phyloP scores from a whole-genome alignment of 73 alveolate genomes.

The Tetrahymena malaccensis region DNA sequence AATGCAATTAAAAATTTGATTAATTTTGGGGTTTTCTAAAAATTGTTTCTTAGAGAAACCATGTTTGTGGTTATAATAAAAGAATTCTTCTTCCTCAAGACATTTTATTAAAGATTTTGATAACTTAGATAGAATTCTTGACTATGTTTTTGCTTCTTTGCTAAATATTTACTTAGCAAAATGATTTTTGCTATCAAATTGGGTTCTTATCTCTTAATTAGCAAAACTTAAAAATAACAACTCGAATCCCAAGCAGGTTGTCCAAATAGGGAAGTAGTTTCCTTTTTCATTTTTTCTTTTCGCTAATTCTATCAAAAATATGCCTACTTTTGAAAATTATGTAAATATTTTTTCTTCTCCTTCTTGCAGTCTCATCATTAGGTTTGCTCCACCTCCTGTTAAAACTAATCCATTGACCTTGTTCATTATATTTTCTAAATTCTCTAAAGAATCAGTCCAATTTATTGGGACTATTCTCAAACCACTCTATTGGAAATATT shows the following conservation, averaged over 20 bases:
- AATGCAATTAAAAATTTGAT: background rate
- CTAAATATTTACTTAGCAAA: background rate
- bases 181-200: background rate
- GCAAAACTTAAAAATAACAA: background rate
- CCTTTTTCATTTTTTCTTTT: conserved; percentile 12
- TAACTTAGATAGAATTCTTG: background rate
- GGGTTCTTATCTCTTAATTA: background rate
- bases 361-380: background rate
- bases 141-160: background rate
- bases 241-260: conserved; percentile 37
- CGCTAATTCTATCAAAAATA: background rate
- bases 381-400: background rate
- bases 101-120: background rate
- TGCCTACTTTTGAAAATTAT: background rate
- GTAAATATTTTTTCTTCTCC: background rate
- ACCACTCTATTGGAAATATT: background rate
- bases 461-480: background rate
- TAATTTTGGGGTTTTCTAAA: background rate
- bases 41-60: background rate
- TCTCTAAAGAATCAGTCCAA: background rate
- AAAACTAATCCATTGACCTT: background rate
- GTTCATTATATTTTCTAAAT: background rate
- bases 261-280: conserved; percentile 26
- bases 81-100: background rate
- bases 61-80: background rate